Percentiles rank a stretch among this genome's conserved stretches.
Conservation (phyloP, 2,329 filamentous ascomycete species). For the Calonectria leucothoes region DNA sequence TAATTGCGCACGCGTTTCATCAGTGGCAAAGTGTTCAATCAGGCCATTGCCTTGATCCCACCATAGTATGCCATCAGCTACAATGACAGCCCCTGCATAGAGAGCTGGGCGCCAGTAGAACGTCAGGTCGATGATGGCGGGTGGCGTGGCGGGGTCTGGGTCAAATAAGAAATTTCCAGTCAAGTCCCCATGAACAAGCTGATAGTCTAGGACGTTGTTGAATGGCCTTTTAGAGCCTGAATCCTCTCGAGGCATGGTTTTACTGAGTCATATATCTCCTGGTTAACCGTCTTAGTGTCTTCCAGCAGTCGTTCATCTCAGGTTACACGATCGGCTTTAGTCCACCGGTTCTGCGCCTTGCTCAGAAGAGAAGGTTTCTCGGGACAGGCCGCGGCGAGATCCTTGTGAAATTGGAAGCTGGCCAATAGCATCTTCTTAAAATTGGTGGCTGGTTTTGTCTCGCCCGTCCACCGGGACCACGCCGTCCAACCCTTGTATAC, state of each 20-base stretch:
- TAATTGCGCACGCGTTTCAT: not conserved
- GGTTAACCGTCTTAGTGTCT: not conserved
- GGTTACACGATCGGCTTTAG: not conserved
- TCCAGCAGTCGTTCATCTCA: not conserved
- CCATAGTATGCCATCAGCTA: constrained; percentile 20
- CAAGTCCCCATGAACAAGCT: constrained; percentile 22
- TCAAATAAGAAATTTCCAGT: constrained; percentile 19
- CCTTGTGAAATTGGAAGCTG: not conserved
- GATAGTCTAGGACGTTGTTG: not conserved
- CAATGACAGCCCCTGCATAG: constrained; percentile 20
- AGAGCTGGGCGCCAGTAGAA: constrained; percentile 19
- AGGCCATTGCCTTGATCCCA: not conserved
- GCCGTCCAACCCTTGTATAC: not conserved
- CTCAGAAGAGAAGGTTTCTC: not conserved
- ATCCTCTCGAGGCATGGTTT: not conserved
- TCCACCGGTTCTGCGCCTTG: not conserved
- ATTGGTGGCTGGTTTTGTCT: not conserved
- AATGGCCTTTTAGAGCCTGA: not conserved
- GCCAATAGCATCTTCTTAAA: not conserved
- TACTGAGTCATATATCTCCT: not conserved
- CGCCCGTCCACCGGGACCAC: not conserved
- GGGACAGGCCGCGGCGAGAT: not conserved
- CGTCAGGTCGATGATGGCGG: constrained; percentile 19
- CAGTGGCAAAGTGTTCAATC: not conserved
- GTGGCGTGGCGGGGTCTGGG: not conserved